Base-by-base conservation (phyloP, 176 grass and related monocot species). In the Zizania latifolia region DNA sequence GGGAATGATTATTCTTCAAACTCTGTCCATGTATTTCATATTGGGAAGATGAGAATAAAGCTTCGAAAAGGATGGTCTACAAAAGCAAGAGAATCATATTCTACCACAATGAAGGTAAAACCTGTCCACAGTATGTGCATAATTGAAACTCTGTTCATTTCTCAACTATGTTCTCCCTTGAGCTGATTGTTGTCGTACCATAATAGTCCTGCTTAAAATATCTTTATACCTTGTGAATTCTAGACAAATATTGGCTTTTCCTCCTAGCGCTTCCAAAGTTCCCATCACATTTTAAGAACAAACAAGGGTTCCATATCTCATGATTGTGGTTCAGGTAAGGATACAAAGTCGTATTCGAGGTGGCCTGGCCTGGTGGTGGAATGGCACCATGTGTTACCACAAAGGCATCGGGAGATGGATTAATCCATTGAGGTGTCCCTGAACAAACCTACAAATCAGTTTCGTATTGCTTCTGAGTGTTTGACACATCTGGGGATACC, bases 71-170 rank as follows among this genome's bases (percentile, higher is more conserved):
- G 94, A 77, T 81, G 91, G 73, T 89, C 80, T 82, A 97, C 90
- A 60, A 97, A 93, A 72, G 94, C 94, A 60, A 91, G 82, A 82
- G 94, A 97, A 56, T 81, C 90, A 64, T 97, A 97, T 80, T 89
- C 94, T 11, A 41, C 89, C 60, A 85, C 77, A 4, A 97, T 97
- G 94, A 87, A 89, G 94, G 94, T 97, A 91, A 77, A 56, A 12
- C 31, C 19, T 75, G 17, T 33, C 60, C 32, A n/a, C n/a, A 43
- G 6, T 24, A 24, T 68, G 28, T 33, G 29, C 59, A 17, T 63
- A 10, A 33, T 51, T 4, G 3, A 62, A 81, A 26, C 70, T 12
- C 5, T 43, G 41, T 62, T 10, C 50, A 44, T n/a, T 28, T 9
- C 5, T 77, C 10, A 61, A 24, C 8, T 69, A 10, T 44, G 26